Conservation (phyloP, 2,329 filamentous ascomycete species). For the Cladophialophora psammophila region DNA sequence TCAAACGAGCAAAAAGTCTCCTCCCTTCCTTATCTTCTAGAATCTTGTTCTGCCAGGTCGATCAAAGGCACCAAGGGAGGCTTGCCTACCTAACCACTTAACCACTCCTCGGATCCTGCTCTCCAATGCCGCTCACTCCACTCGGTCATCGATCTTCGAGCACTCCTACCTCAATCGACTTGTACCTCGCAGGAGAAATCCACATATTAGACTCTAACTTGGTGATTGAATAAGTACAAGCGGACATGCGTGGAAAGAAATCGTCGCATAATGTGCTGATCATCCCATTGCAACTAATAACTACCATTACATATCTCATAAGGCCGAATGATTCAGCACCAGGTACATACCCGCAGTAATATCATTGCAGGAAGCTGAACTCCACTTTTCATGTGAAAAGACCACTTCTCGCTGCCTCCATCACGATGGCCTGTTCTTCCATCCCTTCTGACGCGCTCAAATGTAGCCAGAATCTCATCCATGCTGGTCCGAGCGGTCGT, state of each 20-base stretch:
- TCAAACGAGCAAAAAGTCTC: too few species aligned
- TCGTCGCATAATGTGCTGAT: neutral
- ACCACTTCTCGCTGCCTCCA: neutral
- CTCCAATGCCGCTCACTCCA: too few species aligned
- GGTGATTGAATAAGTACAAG: neutral
- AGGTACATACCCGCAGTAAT: neutral
- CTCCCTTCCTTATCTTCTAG: too few species aligned
- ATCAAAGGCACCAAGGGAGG: too few species aligned
- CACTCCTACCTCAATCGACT: neutral
- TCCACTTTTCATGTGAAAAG: neutral
- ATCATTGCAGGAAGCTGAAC: neutral
- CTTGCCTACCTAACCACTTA: neutral
- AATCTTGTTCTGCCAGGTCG: too few species aligned
- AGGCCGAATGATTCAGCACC: neutral
- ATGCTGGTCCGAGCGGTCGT: too few species aligned
- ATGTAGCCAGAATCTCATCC: neutral
- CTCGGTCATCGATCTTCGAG: neutral
- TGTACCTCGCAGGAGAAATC: neutral
- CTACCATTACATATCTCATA: conserved; percentile 5
- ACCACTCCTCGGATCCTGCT: neutral
- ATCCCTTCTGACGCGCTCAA: neutral
- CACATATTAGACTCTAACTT: neutral
- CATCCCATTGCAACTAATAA: neutral
- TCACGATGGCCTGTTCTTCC: neutral
- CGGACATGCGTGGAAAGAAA: neutral